These are phyloP conservation scores for Helicocarpus griseus DNA, from an alignment of 2,329 filamentous ascomycete genomes.

Conservation along the genomic window DNA sequence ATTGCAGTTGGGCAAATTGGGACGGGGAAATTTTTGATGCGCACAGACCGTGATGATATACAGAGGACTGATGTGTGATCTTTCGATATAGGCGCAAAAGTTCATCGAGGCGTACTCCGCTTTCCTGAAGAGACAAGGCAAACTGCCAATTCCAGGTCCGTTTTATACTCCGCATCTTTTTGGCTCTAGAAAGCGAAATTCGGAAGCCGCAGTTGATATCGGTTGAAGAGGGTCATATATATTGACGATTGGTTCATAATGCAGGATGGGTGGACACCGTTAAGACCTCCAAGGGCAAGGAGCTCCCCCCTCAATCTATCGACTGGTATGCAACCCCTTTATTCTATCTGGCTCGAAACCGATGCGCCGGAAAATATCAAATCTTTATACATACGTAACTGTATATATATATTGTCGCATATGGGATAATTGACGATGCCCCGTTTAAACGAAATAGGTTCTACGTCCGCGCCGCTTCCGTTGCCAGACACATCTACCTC, in stretches of 20 bases:
- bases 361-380: not conserved
- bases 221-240: not conserved
- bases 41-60: not conserved
- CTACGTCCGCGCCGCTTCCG: constrained; percentile 79
- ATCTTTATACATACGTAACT: not conserved
- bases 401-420: not conserved
- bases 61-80: constrained; percentile 5
- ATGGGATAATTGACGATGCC: constrained; percentile 1
- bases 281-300: constrained; percentile 94
- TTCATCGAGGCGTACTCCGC: constrained; percentile 59
- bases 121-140: constrained; percentile 63
- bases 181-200: constrained; percentile 10
- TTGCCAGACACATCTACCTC: constrained; percentile 98
- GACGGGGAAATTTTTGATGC: not conserved
- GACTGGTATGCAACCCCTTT: constrained; percentile 66
- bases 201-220: not conserved
- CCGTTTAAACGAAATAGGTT: constrained; percentile 36
- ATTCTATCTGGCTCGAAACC: not conserved
- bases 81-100: constrained; percentile 48
- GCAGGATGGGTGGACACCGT: constrained; percentile 98
- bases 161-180: constrained; percentile 16
- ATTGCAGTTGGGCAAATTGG: constrained; percentile 1
- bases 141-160: constrained; percentile 60
- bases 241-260: not conserved
- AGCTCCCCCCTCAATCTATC: constrained; percentile 94